A percentile compares a stretch with the other conserved stretches of the same genome.
Evolutionary conservation across 2,329 filamentous ascomycete genomes (phyloP).

Genomic region (Elsinoe ampelina): DNA sequence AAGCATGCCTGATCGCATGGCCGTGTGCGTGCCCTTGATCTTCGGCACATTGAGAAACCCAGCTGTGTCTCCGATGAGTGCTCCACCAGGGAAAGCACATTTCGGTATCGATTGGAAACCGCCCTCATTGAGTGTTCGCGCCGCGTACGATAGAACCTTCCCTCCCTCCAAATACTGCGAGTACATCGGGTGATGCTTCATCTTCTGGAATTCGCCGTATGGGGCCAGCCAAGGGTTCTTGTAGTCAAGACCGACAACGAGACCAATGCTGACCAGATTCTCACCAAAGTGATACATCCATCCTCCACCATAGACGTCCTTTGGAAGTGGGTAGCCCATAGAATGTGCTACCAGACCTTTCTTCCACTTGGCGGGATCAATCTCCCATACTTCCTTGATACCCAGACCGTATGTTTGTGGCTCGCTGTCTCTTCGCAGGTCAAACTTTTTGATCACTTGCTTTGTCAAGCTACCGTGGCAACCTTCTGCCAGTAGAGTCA

Average conservation of each 20-base stretch:
- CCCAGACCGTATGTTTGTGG: conserved; percentile 93
- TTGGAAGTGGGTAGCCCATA: conserved; percentile 82
- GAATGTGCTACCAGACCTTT: conserved; percentile 80
- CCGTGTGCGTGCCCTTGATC: conserved; percentile 96
- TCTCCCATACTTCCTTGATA: conserved; percentile 95
- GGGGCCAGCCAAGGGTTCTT: conserved; percentile 93
- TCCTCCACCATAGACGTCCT: conserved; percentile 89
- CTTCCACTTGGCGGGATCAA: conserved; percentile 84
- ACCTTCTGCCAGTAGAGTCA: conserved; percentile 87
- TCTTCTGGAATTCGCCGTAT: conserved; percentile 93
- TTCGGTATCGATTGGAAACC: conserved; percentile 98
- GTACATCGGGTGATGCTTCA: conserved; percentile 96
- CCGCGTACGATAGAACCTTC: conserved; percentile 95
- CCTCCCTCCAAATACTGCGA: conserved; percentile 80
- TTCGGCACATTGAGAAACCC: conserved; percentile 97
- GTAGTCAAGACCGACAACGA: conserved; percentile 92
- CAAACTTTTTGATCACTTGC: conserved; percentile 88
- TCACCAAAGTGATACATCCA: conserved; percentile 99
- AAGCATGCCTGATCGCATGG: conserved; percentile 95
- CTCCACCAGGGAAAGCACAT: conserved; percentile 89
- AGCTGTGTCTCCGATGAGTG: conserved; percentile 89
- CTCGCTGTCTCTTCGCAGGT: conserved; percentile 78
- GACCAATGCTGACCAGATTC: conserved; percentile 83
- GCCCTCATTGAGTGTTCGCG: conserved; percentile 82
- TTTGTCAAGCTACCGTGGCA: conserved; percentile 94